Base-by-base conservation (phyloP, 1,139 yeast genomes). In the Ashbya aceris region DNA sequence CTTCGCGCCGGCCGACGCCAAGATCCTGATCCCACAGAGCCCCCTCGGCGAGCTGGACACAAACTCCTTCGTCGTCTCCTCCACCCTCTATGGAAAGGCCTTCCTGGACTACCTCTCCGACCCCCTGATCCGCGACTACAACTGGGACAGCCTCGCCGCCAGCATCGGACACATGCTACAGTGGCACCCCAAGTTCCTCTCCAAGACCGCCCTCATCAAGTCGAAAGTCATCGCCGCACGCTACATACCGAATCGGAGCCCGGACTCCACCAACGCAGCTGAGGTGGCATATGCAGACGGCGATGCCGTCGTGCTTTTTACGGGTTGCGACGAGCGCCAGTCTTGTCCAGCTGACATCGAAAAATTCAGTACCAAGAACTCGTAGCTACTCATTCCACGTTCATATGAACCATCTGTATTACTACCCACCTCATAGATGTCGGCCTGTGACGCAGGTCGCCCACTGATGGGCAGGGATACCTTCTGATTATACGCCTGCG, bases 101-200 rank as follows among this genome's bases (percentile, higher is more conserved):
- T 68, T 86, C 40, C 51, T 89, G 27, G 96, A 87, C 54, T 71
- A 75, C 50, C 82, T 95, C 89, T 64, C 73, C 31, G 87, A 84
- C 57, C 76, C 77, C 11, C 68, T 85, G 40, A 80, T 77, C 57
- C 73, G 83, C 56, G 69, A 71, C 39, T 86, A 83, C 62, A 68
- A 66, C 29, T 74, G 74, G 56, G 83, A 84, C 63, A 74, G 75
- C 12, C 74, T 75, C 27, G 80, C 83, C 2, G 77, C 76, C 48
- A 72, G 79, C 9, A 85, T 89, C 41, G 76, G 86, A 20, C 97
- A 91, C 60, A 69, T 86, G 31, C 67, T 87, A 49, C 96, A 86
- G 61, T 91, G 97, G 98, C 98, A 91, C 60, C 95, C 95, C 9
- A 75, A 74, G 39, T 66, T 82, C 33, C 70, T 89, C 51, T 73